A percentile compares a stretch with the other conserved stretches of the same genome.
phyloP scores from a whole-genome alignment of 441 rosid species.

The Brassica hybrid region DNA sequence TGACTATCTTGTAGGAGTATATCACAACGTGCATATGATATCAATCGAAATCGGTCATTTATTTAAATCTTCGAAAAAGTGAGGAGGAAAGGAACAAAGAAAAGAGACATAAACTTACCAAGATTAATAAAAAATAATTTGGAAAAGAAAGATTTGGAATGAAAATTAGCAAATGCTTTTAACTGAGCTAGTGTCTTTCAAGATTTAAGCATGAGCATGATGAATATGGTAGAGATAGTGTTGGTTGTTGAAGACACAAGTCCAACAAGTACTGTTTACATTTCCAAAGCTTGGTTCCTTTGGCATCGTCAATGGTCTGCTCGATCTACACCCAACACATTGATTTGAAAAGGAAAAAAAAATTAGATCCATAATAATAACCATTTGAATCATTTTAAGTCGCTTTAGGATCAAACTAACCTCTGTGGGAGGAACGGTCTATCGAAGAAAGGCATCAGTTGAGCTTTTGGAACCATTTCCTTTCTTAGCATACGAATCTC shows the following conservation, averaged over 20 bases:
- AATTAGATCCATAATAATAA: neutral
- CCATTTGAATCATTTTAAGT: neutral
- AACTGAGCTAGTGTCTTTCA: conserved; percentile 16
- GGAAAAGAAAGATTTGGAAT: neutral
- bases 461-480: conserved; percentile 88
- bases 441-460: conserved; percentile 81
- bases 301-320: conserved; percentile 72
- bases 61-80: neutral
- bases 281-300: conserved; percentile 69
- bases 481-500: conserved; percentile 72
- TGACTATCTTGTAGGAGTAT: neutral
- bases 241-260: conserved; percentile 49
- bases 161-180: conserved; percentile 28
- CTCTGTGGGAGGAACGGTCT: conserved; percentile 84
- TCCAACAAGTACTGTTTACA: conserved; percentile 63
- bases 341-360: neutral
- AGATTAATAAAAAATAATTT: neutral
- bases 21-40: neutral
- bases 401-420: conserved; percentile 31
- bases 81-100: neutral
- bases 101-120: neutral
- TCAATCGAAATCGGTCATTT: neutral
- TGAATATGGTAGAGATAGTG: conserved; percentile 51
- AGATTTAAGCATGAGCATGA: conserved; percentile 52
- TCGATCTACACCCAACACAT: conserved; percentile 57